These are phyloP conservation scores for Fomitopsis serialis DNA, from an alignment of 768 basidiomycete genomes.

Conservation along the genomic window DNA sequence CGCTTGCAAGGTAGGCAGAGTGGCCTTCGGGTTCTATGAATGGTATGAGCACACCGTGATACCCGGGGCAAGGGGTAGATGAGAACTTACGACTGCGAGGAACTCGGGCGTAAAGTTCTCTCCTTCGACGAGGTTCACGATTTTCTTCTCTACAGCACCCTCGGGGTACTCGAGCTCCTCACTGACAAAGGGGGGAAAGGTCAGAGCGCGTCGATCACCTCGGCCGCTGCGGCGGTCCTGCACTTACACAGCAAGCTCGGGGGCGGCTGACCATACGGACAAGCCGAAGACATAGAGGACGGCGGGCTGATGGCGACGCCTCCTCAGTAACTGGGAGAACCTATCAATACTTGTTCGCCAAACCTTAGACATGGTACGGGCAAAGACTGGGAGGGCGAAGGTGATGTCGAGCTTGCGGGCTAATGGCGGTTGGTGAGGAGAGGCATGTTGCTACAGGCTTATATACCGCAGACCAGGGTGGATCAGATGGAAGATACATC, in stretches of 20 bases:
- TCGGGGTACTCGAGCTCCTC: slow-evolving; percentile 38
- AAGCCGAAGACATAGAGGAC: slow-evolving; percentile 30
- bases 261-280: slow-evolving; percentile 37
- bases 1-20: slow-evolving; percentile 36
- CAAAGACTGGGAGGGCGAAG: neutral
- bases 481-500: no score
- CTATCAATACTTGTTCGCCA: neutral
- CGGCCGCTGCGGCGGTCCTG: neutral
- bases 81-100: slow-evolving; percentile 30
- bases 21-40: slow-evolving; percentile 36
- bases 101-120: slow-evolving; percentile 45
- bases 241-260: slow-evolving; percentile 38
- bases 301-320: slow-evolving; percentile 10
- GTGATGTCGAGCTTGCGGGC: neutral
- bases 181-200: slow-evolving; percentile 16
- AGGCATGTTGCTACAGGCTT: neutral
- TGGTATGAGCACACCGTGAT: neutral
- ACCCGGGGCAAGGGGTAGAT: neutral
- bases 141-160: slow-evolving; percentile 29
- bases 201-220: neutral
- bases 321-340: neutral
- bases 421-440: neutral
- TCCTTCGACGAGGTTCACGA: slow-evolving; percentile 39
- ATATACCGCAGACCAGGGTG: neutral
- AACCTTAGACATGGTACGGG: slow-evolving; percentile 14